These are phyloP conservation scores for Pinus tabuliformis DNA, from an alignment of 75 land plant genomes.

Conservation along the genomic window DNA sequence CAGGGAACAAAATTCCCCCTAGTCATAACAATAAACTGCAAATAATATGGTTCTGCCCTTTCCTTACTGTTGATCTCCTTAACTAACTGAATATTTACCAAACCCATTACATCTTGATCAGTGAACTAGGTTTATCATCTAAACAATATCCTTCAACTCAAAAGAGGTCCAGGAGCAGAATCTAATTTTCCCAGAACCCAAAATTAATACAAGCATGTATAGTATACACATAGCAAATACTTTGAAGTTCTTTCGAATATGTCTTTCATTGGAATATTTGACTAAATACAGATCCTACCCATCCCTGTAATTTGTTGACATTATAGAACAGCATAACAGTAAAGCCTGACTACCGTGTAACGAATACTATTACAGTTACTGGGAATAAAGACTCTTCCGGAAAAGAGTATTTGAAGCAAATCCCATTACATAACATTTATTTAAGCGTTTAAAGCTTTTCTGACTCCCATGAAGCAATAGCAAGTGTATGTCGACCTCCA, in stretches of 20 bases:
- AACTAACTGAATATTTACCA: background rate
- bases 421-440: background rate
- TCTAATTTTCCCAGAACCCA: background rate
- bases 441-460: background rate
- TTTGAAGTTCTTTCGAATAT: background rate
- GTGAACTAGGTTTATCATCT: background rate
- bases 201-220: conserved; percentile 1
- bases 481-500: conserved; percentile 91
- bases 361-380: no score
- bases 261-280: background rate
- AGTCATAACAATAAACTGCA: background rate
- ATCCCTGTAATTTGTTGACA: background rate
- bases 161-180: background rate
- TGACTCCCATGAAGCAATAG: conserved; percentile 61
- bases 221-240: background rate
- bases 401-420: background rate
- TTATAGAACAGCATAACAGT: background rate
- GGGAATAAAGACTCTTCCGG: background rate
- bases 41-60: background rate
- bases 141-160: background rate
- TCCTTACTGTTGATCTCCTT: background rate
- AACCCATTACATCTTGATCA: background rate
- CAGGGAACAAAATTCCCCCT: background rate
- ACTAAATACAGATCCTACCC: background rate
- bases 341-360: background rate